A percentile compares a stretch with the other conserved stretches of the same genome.
These are phyloP conservation scores for Vachellia pachyceras DNA, from an alignment of 306 rosid genomes.

Conservation along the genomic window DNA sequence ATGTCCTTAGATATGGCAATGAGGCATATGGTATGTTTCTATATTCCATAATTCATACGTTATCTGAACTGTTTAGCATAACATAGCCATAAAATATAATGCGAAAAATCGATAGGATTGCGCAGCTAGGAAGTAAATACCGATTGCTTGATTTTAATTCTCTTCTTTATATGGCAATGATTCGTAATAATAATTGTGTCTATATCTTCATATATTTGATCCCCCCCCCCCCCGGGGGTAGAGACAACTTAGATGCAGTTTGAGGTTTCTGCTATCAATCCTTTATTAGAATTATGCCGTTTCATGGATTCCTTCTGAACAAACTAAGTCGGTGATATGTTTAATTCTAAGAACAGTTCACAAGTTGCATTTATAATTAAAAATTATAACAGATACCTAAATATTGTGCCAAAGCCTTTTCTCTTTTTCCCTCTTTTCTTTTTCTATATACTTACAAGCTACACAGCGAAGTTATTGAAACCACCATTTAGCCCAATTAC, in stretches of 20 bases:
- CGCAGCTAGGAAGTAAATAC: slow-evolving; percentile 3
- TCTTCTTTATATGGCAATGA: slow-evolving; percentile 13
- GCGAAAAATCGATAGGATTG: background rate
- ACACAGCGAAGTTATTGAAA: background rate
- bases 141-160: slow-evolving; percentile 4
- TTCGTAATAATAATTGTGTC: slow-evolving; percentile 36
- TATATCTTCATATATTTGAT: background rate
- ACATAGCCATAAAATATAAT: slow-evolving; percentile 12
- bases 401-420: too few relatives aligned
- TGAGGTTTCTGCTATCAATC: background rate
- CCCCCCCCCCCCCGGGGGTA: background rate
- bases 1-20: slow-evolving; percentile 94
- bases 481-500: background rate
- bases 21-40: slow-evolving; percentile 88
- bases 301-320: background rate
- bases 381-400: too few relatives aligned
- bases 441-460: too few relatives aligned
- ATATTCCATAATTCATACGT: slow-evolving; percentile 26
- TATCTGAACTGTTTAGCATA: slow-evolving; percentile 20
- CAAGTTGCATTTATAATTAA: background rate
- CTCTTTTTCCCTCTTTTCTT: too few relatives aligned
- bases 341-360: background rate
- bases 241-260: background rate
- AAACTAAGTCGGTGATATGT: background rate
- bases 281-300: background rate